phyloP scores from a whole-genome alignment of 1,284 basidiomycete species.

The Cystobasidiaceae sp. region DNA sequence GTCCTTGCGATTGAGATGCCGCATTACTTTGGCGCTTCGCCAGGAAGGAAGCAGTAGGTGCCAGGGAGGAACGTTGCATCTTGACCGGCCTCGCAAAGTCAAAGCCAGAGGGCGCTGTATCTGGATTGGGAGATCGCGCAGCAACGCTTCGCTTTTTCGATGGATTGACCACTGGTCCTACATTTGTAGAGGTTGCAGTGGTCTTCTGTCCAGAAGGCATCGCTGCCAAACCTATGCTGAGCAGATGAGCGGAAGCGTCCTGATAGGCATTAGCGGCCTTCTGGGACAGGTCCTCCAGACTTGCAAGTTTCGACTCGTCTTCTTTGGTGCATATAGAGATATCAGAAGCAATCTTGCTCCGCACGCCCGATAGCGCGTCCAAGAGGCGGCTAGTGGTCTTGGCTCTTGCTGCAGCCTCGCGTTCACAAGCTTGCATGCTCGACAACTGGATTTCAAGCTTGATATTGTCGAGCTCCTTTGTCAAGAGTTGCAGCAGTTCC shows the following conservation, averaged over 20 bases:
- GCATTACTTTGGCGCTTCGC: no score
- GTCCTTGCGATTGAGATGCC: no score
- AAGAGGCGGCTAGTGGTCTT: background rate
- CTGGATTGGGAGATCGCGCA: background rate
- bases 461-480: conserved; percentile 4
- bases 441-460: conserved; percentile 6
- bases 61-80: background rate
- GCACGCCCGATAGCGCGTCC: background rate
- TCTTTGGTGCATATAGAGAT: background rate
- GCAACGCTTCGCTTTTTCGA: conserved; percentile 7
- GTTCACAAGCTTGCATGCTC: conserved; percentile 4
- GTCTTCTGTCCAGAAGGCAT: background rate
- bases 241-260: background rate
- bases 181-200: background rate
- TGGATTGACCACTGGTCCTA: background rate
- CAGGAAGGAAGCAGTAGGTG: background rate
- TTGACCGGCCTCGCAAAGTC: conserved; percentile 2
- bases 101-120: background rate
- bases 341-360: background rate
- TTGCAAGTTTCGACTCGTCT: background rate
- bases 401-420: background rate
- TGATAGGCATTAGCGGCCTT: background rate
- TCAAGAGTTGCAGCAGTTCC: conserved; percentile 18
- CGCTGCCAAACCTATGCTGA: background rate
- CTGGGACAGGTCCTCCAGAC: background rate